phyloP scores from a whole-genome alignment of 495 filamentous ascomycete genomes.

The Aspergillus avenaceus region DNA sequence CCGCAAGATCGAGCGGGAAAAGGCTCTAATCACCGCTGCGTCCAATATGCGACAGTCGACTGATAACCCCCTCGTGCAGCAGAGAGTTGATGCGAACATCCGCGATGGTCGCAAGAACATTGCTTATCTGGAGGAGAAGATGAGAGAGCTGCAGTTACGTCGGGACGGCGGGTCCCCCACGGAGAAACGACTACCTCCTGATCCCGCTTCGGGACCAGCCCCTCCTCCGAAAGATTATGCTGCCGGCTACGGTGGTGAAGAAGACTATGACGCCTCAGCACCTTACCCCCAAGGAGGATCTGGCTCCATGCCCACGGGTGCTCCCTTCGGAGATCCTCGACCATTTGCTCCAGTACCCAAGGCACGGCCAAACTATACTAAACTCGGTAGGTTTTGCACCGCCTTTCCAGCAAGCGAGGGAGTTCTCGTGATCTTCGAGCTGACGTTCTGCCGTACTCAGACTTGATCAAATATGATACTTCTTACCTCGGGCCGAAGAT shows the following conservation, averaged over 20 bases:
- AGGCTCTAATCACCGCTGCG: slow-evolving; percentile 89
- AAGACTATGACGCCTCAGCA: slow-evolving; percentile 50
- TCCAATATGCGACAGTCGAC: slow-evolving; percentile 93
- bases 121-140: slow-evolving; percentile 85
- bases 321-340: slow-evolving; percentile 72
- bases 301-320: slow-evolving; percentile 76
- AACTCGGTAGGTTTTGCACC: slow-evolving; percentile 63
- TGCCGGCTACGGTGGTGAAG: slow-evolving; percentile 45
- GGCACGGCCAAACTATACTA: slow-evolving; percentile 84
- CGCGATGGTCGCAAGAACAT: slow-evolving; percentile 90
- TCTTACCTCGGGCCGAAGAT: slow-evolving; percentile 93
- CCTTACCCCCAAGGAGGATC: slow-evolving; percentile 54
- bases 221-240: slow-evolving; percentile 66
- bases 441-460: slow-evolving; percentile 39
- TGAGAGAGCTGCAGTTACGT: slow-evolving; percentile 83
- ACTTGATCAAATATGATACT: slow-evolving; percentile 98
- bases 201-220: slow-evolving; percentile 35
- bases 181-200: slow-evolving; percentile 28
- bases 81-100: slow-evolving; percentile 85
- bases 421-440: not conserved
- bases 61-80: slow-evolving; percentile 83
- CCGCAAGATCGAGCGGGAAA: slow-evolving; percentile 97
- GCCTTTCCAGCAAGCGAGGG: not conserved
- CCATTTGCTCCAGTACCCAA: slow-evolving; percentile 68
- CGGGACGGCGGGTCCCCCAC: slow-evolving; percentile 45